phyloP scores from a whole-genome alignment of 2,329 filamentous ascomycete genomes.

The Laburnicola sp. region DNA sequence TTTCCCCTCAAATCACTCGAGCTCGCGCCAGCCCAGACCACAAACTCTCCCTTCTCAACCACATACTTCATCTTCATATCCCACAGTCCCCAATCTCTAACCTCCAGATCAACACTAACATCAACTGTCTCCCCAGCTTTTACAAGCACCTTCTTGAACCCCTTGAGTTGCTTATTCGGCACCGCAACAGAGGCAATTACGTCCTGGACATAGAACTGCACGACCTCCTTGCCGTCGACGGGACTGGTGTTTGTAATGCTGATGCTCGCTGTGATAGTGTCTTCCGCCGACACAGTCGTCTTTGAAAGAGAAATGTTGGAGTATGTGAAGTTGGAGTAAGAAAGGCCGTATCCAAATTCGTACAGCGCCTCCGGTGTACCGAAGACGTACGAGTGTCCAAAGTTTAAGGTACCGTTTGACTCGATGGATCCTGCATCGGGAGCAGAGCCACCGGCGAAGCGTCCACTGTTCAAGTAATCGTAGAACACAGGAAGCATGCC shows the following conservation, averaged over 20 bases:
- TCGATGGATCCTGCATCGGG: slow-evolving; percentile 57
- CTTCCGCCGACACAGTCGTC: slow-evolving; percentile 52
- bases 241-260: slow-evolving; percentile 63
- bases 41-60: slow-evolving; percentile 71
- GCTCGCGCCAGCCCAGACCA: slow-evolving; percentile 61
- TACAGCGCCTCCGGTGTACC: slow-evolving; percentile 63
- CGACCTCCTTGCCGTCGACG: slow-evolving; percentile 66
- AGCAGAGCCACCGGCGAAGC: slow-evolving; percentile 43
- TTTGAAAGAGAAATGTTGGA: slow-evolving; percentile 57
- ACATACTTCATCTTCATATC: slow-evolving; percentile 68
- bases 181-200: slow-evolving; percentile 64
- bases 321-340: slow-evolving; percentile 67
- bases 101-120: slow-evolving; percentile 55
- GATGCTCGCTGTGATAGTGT: slow-evolving; percentile 62
- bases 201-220: slow-evolving; percentile 69
- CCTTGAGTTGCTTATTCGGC: slow-evolving; percentile 66
- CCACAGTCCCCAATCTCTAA: slow-evolving; percentile 60
- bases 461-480: slow-evolving; percentile 70
- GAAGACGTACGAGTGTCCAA: slow-evolving; percentile 68
- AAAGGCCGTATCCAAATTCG: slow-evolving; percentile 67
- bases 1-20: slow-evolving; percentile 61
- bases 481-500: slow-evolving; percentile 71
- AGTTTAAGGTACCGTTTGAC: slow-evolving; percentile 63
- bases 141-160: slow-evolving; percentile 67
- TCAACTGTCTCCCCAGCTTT: slow-evolving; percentile 62